Evolutionary conservation across 805 yeast species (phyloP).

Genomic region (Groenewaldozyma salmanticensis): DNA sequence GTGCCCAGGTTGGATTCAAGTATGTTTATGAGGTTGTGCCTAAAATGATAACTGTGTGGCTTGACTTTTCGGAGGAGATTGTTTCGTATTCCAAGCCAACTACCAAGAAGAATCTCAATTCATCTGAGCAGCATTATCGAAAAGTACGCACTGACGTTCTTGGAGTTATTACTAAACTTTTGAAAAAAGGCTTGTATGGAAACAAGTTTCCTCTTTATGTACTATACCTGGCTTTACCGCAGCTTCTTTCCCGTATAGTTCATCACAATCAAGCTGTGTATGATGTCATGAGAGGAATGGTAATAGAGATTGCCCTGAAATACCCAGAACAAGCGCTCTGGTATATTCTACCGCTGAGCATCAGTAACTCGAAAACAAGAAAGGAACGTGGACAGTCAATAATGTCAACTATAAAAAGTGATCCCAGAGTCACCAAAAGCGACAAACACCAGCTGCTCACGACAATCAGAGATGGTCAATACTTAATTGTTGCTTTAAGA

Average conservation of each 20-base stretch:
- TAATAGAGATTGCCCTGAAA: conserved; percentile 44
- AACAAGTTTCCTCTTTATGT: conserved; percentile 13
- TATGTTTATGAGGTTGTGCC: conserved; percentile 80
- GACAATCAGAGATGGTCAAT: not conserved
- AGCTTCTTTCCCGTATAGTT: conserved; percentile 67
- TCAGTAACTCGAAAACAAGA: conserved; percentile 45
- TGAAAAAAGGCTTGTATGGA: conserved; percentile 7
- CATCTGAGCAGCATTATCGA: conserved; percentile 11
- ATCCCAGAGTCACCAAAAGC: too few relatives aligned
- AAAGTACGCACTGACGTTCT: conserved; percentile 2
- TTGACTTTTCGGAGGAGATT: conserved; percentile 50
- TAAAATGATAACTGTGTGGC: conserved; percentile 83
- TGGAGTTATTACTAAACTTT: conserved; percentile 10
- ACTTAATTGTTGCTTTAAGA: conserved; percentile 15
- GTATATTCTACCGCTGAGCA: conserved; percentile 62
- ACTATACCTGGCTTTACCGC: conserved; percentile 84
- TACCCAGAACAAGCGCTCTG: conserved; percentile 85
- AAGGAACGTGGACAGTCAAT: conserved; percentile 36
- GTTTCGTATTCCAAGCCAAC: conserved; percentile 3
- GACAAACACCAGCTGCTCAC: not conserved
- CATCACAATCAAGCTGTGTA: conserved; percentile 52
- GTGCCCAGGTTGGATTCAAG: conserved; percentile 52
- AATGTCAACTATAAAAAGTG: conserved; percentile 17
- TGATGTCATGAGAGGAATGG: conserved; percentile 45
- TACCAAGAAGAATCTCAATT: conserved; percentile 10